phyloP scores from a whole-genome alignment of 1,284 basidiomycete species.

The Moesziomyces parantarcticus region DNA sequence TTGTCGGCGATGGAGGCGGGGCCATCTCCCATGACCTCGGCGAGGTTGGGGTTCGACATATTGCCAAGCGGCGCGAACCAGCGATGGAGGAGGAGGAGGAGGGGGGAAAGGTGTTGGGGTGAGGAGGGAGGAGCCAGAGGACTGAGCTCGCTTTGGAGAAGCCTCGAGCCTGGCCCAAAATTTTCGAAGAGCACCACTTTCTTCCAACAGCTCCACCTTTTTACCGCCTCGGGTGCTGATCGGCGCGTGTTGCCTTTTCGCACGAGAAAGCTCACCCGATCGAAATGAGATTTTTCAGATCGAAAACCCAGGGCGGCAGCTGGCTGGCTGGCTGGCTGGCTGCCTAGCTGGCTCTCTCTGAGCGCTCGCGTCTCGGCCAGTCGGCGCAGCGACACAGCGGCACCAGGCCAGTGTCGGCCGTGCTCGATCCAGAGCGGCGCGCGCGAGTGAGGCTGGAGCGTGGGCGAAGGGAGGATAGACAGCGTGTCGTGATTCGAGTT shows the following conservation, averaged over 20 bases:
- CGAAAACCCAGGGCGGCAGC: not conserved
- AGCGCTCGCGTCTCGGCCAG: too few relatives aligned
- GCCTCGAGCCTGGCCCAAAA: not conserved
- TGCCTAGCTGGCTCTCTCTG: too few relatives aligned
- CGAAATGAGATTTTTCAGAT: constrained; percentile 1
- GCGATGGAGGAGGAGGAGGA: not conserved
- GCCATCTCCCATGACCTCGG: constrained; percentile 50
- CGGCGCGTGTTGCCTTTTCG: not conserved
- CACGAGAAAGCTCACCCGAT: constrained; percentile 15
- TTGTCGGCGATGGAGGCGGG: constrained; percentile 46
- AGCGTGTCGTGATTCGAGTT: constrained; percentile 28
- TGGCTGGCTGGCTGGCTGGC: too few relatives aligned
- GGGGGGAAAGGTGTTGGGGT: not conserved
- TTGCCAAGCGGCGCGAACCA: not conserved
- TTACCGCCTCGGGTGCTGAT: not conserved
- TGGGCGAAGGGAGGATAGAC: too few relatives aligned
- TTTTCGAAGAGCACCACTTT: constrained; percentile 2
- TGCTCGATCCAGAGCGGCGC: constrained; percentile 5
- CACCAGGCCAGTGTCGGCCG: constrained; percentile 14
- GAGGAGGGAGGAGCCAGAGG: not conserved
- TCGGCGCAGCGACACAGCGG: not conserved
- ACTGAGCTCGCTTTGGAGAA: too few relatives aligned
- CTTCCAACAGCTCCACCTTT: constrained; percentile 1
- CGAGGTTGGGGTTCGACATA: constrained; percentile 52
- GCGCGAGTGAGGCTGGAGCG: not conserved